Evolutionary conservation across 306 rosid genomes (phyloP).

Genomic region (Trichosanthes cucumerina): DNA sequence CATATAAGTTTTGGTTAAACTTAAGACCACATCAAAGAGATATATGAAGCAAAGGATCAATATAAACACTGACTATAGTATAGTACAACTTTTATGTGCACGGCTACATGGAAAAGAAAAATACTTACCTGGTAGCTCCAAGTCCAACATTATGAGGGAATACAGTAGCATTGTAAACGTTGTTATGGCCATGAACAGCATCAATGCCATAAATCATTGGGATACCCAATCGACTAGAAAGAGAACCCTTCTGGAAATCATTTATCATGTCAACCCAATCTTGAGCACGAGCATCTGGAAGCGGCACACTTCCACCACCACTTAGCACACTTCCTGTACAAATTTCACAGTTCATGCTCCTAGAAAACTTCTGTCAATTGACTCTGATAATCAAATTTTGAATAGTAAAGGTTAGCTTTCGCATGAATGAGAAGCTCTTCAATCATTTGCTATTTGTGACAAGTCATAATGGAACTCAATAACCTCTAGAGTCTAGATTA

Average conservation of each 20-base stretch:
- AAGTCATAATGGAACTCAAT: background rate
- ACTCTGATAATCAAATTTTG: background rate
- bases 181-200: constrained; percentile 98
- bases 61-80: background rate
- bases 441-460: background rate
- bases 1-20: background rate
- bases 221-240: constrained; percentile 71
- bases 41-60: background rate
- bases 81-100: background rate
- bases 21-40: background rate
- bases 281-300: constrained; percentile 71
- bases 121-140: constrained; percentile 87
- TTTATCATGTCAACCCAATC: constrained; percentile 94
- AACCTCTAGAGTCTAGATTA: background rate
- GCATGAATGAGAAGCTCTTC: background rate
- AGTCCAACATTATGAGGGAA: constrained; percentile 94
- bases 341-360: background rate
- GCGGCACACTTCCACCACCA: constrained; percentile 91
- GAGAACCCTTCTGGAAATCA: constrained; percentile 69
- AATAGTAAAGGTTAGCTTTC: background rate
- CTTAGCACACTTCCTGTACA: constrained; percentile 86
- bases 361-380: background rate
- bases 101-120: background rate
- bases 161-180: constrained; percentile 84
- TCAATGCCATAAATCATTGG: constrained; percentile 98